Conservation (phyloP, 495 filamentous ascomycete species). For the Trypethelium eluteriae region DNA sequence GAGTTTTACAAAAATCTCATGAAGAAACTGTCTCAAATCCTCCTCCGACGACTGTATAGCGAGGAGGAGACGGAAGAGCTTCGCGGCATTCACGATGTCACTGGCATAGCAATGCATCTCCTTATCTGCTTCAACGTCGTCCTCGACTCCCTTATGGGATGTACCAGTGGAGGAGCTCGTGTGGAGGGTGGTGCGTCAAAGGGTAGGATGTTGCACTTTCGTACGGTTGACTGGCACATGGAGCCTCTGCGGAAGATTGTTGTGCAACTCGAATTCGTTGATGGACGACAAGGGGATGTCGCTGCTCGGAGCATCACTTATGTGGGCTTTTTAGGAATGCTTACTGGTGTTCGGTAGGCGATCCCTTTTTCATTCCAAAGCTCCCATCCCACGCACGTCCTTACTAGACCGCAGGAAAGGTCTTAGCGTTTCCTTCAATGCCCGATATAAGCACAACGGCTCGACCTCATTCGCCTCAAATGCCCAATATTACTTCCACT, state of each 20-base stretch:
- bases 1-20: slow-evolving; percentile 24
- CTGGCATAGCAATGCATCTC: slow-evolving; percentile 51
- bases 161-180: slow-evolving; percentile 51
- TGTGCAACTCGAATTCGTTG: slow-evolving; percentile 52
- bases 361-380: neutral
- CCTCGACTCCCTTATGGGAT: slow-evolving; percentile 59
- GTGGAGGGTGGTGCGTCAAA: slow-evolving; percentile 25
- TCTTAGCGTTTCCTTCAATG: slow-evolving; percentile 58
- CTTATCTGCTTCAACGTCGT: slow-evolving; percentile 55
- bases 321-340: slow-evolving; percentile 54
- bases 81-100: slow-evolving; percentile 46
- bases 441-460: slow-evolving; percentile 49
- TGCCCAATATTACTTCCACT: slow-evolving; percentile 42
- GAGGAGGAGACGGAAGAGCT: slow-evolving; percentile 56
- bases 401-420: slow-evolving; percentile 29
- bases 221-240: slow-evolving; percentile 65
- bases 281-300: slow-evolving; percentile 32
- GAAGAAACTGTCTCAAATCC: slow-evolving; percentile 37
- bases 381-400: slow-evolving; percentile 4
- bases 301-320: slow-evolving; percentile 55
- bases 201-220: slow-evolving; percentile 52
- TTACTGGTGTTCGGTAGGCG: slow-evolving; percentile 50
- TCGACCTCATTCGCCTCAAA: slow-evolving; percentile 33
- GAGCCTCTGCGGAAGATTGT: slow-evolving; percentile 48
- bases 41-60: slow-evolving; percentile 45